Evolutionary conservation across 2,329 filamentous ascomycete genomes (phyloP), one percentile per base, ranked within the genome.

Genomic region (Aspergillus amoenus): DNA sequence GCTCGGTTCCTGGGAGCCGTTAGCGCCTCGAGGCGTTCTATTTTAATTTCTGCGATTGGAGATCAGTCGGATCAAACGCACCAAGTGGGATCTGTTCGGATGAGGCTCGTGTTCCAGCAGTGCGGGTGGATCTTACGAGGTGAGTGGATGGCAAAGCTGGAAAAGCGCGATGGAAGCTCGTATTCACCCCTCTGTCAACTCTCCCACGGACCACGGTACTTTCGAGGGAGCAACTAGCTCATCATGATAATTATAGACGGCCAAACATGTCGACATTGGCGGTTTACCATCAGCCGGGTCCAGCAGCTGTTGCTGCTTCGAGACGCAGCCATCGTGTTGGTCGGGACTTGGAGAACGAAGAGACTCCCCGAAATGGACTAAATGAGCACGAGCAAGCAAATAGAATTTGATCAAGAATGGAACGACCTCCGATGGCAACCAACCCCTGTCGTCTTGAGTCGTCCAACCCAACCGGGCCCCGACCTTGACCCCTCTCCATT

Each of bases 41-140:
- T 56, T 56, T 56, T 56, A 47, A 47, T 46, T 52, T 43, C 48
- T 52, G 54, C 42, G 47, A n/a, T 17, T 18, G 47, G 22, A 56
- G 42, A 56, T 52, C 42, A 27, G 43, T 47, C 37, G 15, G 47
- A 47, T 56, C 54, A 30, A 52, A 56, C 34, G 37, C 37, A 34
- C 18, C 17, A 12, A 56, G 41, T 44, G 51, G 34, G 43, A 53
- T 39, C 42, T 32, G 30, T 44, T 21, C 46, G 13, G 40, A 47
- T 56, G 48, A 45, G 54, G 47, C 48, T 56, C 54, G 54, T 56
- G 54, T 56, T 56, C 44, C 42, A 45, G 24, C 40, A 39, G 32
- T 48, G 43, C 41, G 43, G 22, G 54, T 56, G 54, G 54, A 52
- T 42, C 17, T 52, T 56, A 56, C 54, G 54, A 56, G 41, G 32